Base-by-base conservation (phyloP, 495 filamentous ascomycete species). In the Monascus purpureus region DNA sequence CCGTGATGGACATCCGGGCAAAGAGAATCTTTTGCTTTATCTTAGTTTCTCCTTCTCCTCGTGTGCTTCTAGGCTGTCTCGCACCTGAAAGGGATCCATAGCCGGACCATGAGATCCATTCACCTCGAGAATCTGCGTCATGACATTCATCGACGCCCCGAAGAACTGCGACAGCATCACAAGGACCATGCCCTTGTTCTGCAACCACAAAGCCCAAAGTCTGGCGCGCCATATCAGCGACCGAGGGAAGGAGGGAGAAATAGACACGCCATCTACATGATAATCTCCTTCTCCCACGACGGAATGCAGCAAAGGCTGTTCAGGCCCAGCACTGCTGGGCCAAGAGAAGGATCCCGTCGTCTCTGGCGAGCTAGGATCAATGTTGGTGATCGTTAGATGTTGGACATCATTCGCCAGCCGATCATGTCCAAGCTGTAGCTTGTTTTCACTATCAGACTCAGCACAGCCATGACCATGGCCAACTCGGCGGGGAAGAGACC, bases 61-160 rank as follows among this genome's bases (percentile, higher is more conserved):
- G n/a, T n/a, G n/a, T n/a, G n/a, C n/a, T n/a, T n/a, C n/a, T n/a
- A n/a, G n/a, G n/a, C n/a, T n/a, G n/a, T n/a, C n/a, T n/a, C n/a
- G n/a, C 54, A 74, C 71, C 58, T 93, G 88, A 45, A 93, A 79
- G 7, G 88, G 82, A 59, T 92, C 73, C 63, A 90, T 76, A 0
- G 68, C 73, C 17, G 76, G 61, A 13, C 76, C 68, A 43, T 63
- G 38, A 29, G 60, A 59, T 19, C 72, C 83, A 36, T 80, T 70
- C 3, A 77, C 63, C 46, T 92, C 85, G 27, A 95, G 57, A 1
- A 92, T 46, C 24, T 88, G 68, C 0, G 85, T 82, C 15, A 76
- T 71, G 6, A 92, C 68, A 49, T 88, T 92, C 90, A 97, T 97
- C 28, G 82, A 53, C 0, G 78, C 76, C 0, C 80, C 86, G 42